phyloP scores from a whole-genome alignment of 2,329 filamentous ascomycete species.

The Aspergillus flavus region DNA sequence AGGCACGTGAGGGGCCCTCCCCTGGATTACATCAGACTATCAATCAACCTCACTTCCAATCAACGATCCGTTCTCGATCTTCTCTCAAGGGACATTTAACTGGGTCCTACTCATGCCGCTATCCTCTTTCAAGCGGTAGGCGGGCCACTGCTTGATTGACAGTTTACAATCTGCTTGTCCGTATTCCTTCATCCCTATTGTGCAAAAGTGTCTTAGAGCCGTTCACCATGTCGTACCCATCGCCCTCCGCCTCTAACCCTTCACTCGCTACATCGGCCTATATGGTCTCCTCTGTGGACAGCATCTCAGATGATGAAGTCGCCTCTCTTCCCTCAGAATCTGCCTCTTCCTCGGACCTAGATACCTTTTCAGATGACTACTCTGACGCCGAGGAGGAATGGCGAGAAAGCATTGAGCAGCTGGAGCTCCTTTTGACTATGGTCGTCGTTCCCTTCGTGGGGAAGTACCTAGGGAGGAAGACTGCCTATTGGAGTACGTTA shows the following conservation, averaged over 20 bases:
- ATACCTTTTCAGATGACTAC: conserved; percentile 55
- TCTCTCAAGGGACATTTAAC: background rate
- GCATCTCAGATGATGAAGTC: conserved; percentile 42
- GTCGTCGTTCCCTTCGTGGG: conserved; percentile 90
- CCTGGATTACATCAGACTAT: conserved; percentile 17
- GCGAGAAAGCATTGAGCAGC: conserved; percentile 89
- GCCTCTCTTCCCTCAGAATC: conserved; percentile 48
- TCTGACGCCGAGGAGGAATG: conserved; percentile 93
- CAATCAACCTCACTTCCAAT: conserved; percentile 4
- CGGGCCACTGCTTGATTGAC: conserved; percentile 38
- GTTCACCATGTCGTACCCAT: conserved; percentile 33
- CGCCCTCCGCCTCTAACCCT: conserved; percentile 32
- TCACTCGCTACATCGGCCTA: conserved; percentile 44
- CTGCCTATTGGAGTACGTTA: conserved; percentile 86
- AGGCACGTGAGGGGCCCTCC: conserved; percentile 12
- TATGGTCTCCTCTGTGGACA: conserved; percentile 40
- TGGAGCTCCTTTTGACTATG: conserved; percentile 92
- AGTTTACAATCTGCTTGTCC: conserved; percentile 15
- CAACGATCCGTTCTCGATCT: background rate
- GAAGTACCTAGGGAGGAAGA: conserved; percentile 92
- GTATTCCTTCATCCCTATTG: background rate
- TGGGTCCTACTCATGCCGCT: conserved; percentile 23
- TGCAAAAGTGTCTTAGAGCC: conserved; percentile 10
- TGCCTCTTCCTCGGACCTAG: conserved; percentile 41
- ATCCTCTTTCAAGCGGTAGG: conserved; percentile 32